Evolutionary conservation across 495 filamentous ascomycete genomes (phyloP), one percentile per base, ranked within the genome.

Genomic region (Parachaetomium inaequale): DNA sequence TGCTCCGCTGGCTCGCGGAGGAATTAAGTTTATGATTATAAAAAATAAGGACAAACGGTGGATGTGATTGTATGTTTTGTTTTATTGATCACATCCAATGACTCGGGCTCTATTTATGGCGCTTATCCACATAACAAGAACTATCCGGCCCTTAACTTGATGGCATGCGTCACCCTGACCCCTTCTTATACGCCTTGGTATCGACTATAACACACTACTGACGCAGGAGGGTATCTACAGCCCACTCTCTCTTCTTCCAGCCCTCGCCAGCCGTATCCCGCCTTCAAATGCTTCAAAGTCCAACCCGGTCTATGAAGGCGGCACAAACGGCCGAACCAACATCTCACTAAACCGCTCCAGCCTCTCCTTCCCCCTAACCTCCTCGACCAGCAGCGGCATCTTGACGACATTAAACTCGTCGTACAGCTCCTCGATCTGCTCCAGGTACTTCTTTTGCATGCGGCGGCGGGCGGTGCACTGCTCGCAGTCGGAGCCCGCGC

Each of bases 401-500:
- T 91, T 92, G 49, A 99, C 93, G 34, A 99, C 93, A 73, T 99
- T 96, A 75, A 99, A 99, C 72, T 99, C 94, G 65, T 97, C 93
- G 68, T 99, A 99, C 53, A 99, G 76, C 80, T 99, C 95, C 76
- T 96, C 92, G 63, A 98, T 98, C 80, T 99, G 94, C 68, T 96
- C 93, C 25, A 99, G 79, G 70, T 99, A 99, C 76, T 99, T 99
- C 86, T 93, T 95, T 80, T 99, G 94, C 94, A 99, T 99, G 79
- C 92, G 92, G 69, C 93, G 82, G 59, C 94, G 80, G 29, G 94
- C 90, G 68, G 91, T 96, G 75, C 94, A 99, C 78, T 99, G 94
- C 52, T 96, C 91, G 74, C 94, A 99, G 34, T 85, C 82, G 68
- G 87, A 94, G 25, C 87, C 88, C 63, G 88, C 82, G 74, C 90